Evolutionary conservation across 768 basidiomycete species (phyloP), one percentile per base, ranked within the genome.

Genomic region (Gloeopeniophorella convolvens): DNA sequence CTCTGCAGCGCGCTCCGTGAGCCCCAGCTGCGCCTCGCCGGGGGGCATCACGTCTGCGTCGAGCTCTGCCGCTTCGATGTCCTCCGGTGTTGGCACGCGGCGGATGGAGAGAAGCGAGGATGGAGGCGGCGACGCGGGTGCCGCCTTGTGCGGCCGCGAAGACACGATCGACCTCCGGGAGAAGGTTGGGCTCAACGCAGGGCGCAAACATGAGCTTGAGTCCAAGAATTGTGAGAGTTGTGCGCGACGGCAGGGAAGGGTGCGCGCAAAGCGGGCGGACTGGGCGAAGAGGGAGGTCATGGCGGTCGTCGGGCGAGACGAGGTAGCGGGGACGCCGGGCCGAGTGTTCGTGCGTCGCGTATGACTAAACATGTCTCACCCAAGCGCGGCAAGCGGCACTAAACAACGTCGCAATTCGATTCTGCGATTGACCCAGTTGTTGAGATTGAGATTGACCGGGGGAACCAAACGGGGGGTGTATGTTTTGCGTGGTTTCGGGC

Each of bases 1-100:
- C 71, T 89, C 81, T 3, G 86, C 87, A 30, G 87, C 87, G 13
- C 85, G 72, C 56, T 85, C 79, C 2, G 88, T 87, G 37, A 90
- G 72, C 20, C 71, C 67, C 8, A 89, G 63, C 26, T 69, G 69
- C 3, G 82, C 75, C 42, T 82, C 66, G 33, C 78, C 72, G 33
- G 69, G 66, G 0, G 79, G 71, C 42, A 83, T 57, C 11, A 81
- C 61, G 18, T 85, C 80, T 2, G 79, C 72, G 36, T 86, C 82
- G 2, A 86, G 65, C 53, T 85, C 84, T 54, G 79, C 79, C 27
- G 72, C 66, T 31, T 82, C 72, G 13, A 86, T 65, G 39, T 80
- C 76, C 50, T 74, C 68, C 26, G 49, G 45, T 3, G 60, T 54
- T 4, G 58, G 59, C 13, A 40, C 48, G 24, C 26, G 51, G 12